Evolutionary conservation across 345 rosid species (phyloP).

Genomic region (Gossypium raimondii): DNA sequence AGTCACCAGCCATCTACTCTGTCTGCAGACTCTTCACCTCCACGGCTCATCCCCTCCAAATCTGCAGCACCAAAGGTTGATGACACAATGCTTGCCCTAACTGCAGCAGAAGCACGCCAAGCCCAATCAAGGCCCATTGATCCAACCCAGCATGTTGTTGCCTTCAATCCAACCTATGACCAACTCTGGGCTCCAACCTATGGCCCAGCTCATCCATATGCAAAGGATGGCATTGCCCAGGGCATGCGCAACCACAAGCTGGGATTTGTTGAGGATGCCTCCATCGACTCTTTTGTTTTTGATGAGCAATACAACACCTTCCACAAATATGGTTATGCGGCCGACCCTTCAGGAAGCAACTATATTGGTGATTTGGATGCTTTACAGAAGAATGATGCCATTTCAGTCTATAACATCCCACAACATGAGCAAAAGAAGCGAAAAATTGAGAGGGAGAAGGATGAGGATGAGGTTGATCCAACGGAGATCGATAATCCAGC

Average conservation of each 20-base stretch:
- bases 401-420: conserved; percentile 74
- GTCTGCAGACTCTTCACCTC: conserved; percentile 78
- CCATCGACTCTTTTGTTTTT: conserved; percentile 73
- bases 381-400: conserved; percentile 51
- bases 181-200: conserved; percentile 90
- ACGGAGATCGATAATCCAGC: conserved; percentile 76
- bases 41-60: conserved; percentile 61
- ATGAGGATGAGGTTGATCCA: conserved; percentile 28
- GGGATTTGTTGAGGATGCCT: conserved; percentile 91
- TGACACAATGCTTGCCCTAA: conserved; percentile 79
- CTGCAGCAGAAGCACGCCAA: conserved; percentile 56
- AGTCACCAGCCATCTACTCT: conserved; percentile 29
- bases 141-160: conserved; percentile 68
- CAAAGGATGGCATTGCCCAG: conserved; percentile 89
- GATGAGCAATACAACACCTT: conserved; percentile 95
- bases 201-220: conserved; percentile 91
- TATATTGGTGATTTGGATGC: conserved; percentile 79
- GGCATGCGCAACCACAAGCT: conserved; percentile 98
- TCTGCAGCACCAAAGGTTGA: conserved; percentile 93
- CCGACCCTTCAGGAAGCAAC: conserved; percentile 77
- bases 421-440: conserved; percentile 82
- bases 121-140: conserved; percentile 66
- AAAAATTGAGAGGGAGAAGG: conserved; percentile 57
- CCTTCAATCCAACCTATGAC: conserved; percentile 76
- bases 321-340: conserved; percentile 80